Base-by-base conservation (phyloP, 768 basidiomycete genomes). In the Suillus weaverae region DNA sequence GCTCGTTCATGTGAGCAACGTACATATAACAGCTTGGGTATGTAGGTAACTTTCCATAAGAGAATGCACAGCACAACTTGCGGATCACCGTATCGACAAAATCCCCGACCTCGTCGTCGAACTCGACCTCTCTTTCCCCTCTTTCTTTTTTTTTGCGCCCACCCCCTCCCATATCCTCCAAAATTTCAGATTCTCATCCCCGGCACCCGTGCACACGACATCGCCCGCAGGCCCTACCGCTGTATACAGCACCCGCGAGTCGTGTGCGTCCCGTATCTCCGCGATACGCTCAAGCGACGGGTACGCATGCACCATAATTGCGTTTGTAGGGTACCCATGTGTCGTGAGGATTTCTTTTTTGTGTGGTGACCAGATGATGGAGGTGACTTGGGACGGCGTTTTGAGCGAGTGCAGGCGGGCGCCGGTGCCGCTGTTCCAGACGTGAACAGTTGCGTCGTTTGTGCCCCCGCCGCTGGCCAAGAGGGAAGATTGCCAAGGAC, bases 101-200 rank as follows among this genome's bases (percentile, higher is more conserved):
- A 79, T 79, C 8, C 78, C 79, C 50, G 62, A 68, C 70, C 66
- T 62, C 69, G 68, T 70, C 26, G 71, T 63, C 68, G 68, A 55
- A 60, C 67, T 55, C 33, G 67, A 64, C 65, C 73, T 76, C 48
- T 80, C 79, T 50, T 81, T 81, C 64, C 53, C 64, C 39, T 66
- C 66, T 70, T 76, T 75, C 64, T 71, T 72, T 44, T 76, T 75
- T 70, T 79, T 83, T 51, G 46, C 43, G 67, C 77, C 79, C 10
- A 79, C 81, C 48, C 83, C 76, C 57, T 92, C 91, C 92, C 92
- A 93, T 44, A 94, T 83, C 64, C 88, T 86, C 95, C 95, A 97
- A 78, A 97, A 97, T 81, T 98, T 99, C 71, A 99, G 81, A 72
- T 96, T 96, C 81, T 99, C 97, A 72, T 99, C 97, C 0, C 91